These are phyloP conservation scores for Pinus taeda DNA, from an alignment of 75 land plant species.

Conservation along the genomic window DNA sequence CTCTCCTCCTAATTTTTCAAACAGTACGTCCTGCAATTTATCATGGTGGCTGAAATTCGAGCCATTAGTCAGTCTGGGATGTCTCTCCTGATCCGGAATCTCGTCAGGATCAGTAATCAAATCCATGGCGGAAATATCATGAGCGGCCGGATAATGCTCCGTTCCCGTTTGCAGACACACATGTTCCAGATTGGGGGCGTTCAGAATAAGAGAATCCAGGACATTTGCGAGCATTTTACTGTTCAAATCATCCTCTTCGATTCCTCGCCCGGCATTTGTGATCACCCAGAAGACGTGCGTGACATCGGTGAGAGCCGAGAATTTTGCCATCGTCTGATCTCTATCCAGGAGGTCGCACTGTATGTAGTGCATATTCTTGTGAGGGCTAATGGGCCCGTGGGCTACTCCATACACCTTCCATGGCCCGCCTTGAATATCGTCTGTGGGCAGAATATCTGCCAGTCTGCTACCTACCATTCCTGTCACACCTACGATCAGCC, in stretches of 20 bases:
- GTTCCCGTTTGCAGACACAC: conserved; percentile 66
- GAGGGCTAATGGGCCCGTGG: conserved; percentile 19
- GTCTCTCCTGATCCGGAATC: conserved; percentile 54
- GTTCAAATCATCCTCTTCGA: conserved; percentile 30
- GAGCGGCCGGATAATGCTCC: conserved; percentile 72
- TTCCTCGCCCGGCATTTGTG: conserved; percentile 19
- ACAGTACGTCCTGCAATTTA: conserved; percentile 43
- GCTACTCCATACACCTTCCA: conserved; percentile 79
- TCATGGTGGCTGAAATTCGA: conserved; percentile 55
- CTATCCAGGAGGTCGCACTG: conserved; percentile 38
- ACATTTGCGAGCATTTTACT: conserved; percentile 53
- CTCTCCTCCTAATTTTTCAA: conserved; percentile 24
- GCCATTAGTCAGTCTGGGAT: conserved; percentile 40
- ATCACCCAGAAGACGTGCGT: conserved; percentile 76
- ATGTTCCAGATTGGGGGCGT: conserved; percentile 54
- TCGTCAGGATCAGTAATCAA: conserved; percentile 18
- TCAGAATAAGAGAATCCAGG: conserved; percentile 46
- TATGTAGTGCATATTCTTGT: too few relatives aligned
- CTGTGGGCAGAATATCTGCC: conserved; percentile 51
- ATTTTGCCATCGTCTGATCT: conserved; percentile 34
- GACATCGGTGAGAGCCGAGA: conserved; percentile 52
- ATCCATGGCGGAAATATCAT: conserved; percentile 23
- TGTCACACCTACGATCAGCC: conserved; percentile 49
- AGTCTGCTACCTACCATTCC: conserved; percentile 74
- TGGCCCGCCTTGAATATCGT: conserved; percentile 61